Percentiles rank a stretch among this genome's conserved stretches.
Evolutionary conservation across 371 early-diverging fungal genomes (phyloP).

Genomic region (Mortierella sp.): DNA sequence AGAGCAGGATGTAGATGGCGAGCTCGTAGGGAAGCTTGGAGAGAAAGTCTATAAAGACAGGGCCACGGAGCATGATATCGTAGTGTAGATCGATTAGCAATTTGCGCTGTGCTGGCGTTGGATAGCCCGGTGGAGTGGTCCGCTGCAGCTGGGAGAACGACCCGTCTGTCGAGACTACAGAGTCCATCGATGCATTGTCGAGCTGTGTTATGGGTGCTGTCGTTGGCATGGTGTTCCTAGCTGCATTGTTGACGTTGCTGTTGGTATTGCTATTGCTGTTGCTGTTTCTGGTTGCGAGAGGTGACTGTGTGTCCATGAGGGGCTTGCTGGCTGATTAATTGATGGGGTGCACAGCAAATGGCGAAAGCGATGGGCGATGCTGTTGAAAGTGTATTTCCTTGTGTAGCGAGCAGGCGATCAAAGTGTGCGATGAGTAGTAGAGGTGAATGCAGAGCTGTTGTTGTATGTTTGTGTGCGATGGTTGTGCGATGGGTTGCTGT

Average conservation of each 20-base stretch:
- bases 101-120: conserved; percentile 6
- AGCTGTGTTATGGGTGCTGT: conserved; percentile 7
- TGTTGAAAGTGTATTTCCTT: background rate
- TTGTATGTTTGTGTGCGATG: background rate
- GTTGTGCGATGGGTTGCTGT: background rate
- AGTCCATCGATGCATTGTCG: background rate
- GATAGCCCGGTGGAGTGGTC: conserved; percentile 12
- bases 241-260: background rate
- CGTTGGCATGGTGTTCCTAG: background rate
- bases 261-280: background rate
- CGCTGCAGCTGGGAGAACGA: background rate
- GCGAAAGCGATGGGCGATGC: background rate
- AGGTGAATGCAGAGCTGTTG: background rate
- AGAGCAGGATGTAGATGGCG: conserved; percentile 65
- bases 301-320: conserved; percentile 4
- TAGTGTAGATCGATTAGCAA: conserved; percentile 33
- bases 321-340: background rate
- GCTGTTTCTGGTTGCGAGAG: background rate
- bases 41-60: conserved; percentile 64
- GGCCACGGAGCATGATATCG: conserved; percentile 31
- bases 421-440: background rate
- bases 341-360: background rate
- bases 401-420: background rate
- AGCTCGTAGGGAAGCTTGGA: conserved; percentile 69
- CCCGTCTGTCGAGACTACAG: background rate